Evolutionary conservation across 2,329 filamentous ascomycete genomes (phyloP), one percentile per base, ranked within the genome.

Genomic region (Scorias spongiosa): DNA sequence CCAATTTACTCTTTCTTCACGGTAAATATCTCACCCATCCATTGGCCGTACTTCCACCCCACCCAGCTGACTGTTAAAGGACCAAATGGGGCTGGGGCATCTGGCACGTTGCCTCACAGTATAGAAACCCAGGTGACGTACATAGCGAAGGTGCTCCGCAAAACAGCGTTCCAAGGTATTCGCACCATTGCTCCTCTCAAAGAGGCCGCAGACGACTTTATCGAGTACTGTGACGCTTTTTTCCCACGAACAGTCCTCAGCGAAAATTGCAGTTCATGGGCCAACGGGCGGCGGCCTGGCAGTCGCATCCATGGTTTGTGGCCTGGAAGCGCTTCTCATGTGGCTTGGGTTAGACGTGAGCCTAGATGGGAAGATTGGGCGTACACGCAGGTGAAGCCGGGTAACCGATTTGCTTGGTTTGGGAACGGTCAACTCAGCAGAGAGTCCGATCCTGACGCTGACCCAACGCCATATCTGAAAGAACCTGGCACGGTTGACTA

Each of bases 81-180:
- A 2, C 77, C 79, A 0, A 69, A 78, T 51, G 67, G 69, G 1
- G 67, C 70, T 0, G 77, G 76, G 0, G 68, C 73, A 1, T 75
- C 74, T 2, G 81, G 80, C 1, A 84, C 78, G 0, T 74, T 83
- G 0, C 79, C 80, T 1, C 74, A 81, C 52, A 72, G 68, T 45
- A 67, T 80, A 15, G 81, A 85, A 57, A 76, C 71, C 5, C 75
- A 81, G 48, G 57, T 81, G 1, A 70, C 75, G 0, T 80, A 79
- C 56, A 71, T 75, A 44, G 75, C 78, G 10, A 77, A 78, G 51
- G 62, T 82, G 1, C 63, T 84, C 0, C 75, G 80, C 40, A 84
- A 84, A 51, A 65, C 75, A 0, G 69, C 69, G 1, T 66, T 69
- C 2, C 77, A 84, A 56, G 77, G 77, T 2, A 80, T 84, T 60